Percentiles rank a stretch among this genome's conserved stretches.
phyloP scores from a whole-genome alignment of 2,329 filamentous ascomycete genomes.

The Aspergillus neoniger region DNA sequence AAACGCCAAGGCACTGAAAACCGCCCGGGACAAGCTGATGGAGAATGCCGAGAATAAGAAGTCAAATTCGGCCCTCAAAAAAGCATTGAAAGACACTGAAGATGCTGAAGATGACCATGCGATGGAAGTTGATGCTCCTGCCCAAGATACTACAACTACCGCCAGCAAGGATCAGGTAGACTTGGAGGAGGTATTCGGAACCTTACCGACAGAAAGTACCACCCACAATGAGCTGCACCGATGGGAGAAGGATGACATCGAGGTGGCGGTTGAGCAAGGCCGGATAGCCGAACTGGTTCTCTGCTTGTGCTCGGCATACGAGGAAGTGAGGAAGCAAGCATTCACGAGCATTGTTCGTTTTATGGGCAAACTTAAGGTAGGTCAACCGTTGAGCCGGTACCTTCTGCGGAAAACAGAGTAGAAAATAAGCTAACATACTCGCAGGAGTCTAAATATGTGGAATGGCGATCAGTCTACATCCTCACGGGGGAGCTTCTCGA shows the following conservation, averaged over 20 bases:
- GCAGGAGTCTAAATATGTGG: slow-evolving; percentile 68
- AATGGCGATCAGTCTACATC: slow-evolving; percentile 76
- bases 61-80: slow-evolving; percentile 43
- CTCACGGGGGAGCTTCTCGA: slow-evolving; percentile 79
- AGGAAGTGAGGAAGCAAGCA: slow-evolving; percentile 77
- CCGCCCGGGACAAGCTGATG: slow-evolving; percentile 48
- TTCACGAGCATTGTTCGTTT: slow-evolving; percentile 42
- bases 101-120: slow-evolving; percentile 17
- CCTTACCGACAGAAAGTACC: slow-evolving; percentile 48
- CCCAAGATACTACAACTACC: slow-evolving; percentile 12
- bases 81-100: slow-evolving; percentile 24
- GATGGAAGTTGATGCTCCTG: slow-evolving; percentile 10
- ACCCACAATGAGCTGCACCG: slow-evolving; percentile 51
- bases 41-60: slow-evolving; percentile 44
- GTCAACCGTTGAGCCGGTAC: slow-evolving; percentile 11
- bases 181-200: slow-evolving; percentile 56
- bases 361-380: slow-evolving; percentile 52
- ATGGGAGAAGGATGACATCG: slow-evolving; percentile 76
- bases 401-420: not conserved
- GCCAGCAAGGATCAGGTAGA: slow-evolving; percentile 36
- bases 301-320: slow-evolving; percentile 73
- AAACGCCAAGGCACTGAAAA: slow-evolving; percentile 48
- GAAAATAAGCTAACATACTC: slow-evolving; percentile 1
- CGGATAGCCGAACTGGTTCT: slow-evolving; percentile 69
- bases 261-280: slow-evolving; percentile 77